These are phyloP conservation scores for Fusarium austroafricanum DNA, from an alignment of 2,329 filamentous ascomycete genomes.

Conservation along the genomic window DNA sequence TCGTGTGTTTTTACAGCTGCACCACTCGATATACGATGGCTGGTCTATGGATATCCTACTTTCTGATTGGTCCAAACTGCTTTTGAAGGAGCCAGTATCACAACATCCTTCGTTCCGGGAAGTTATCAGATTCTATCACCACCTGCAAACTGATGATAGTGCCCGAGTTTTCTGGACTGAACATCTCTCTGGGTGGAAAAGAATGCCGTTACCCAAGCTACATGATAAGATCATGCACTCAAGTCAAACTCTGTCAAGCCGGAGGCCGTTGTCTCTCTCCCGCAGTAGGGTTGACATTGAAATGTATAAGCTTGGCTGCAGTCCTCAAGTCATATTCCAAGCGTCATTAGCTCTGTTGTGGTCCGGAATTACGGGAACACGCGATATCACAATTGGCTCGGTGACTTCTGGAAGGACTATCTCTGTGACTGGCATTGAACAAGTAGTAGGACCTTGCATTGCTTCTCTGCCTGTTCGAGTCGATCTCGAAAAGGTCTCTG, in stretches of 20 bases:
- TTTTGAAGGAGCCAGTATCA: constrained; percentile 49
- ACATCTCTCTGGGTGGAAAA: constrained; percentile 68
- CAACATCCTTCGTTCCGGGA: constrained; percentile 69
- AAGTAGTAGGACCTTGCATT: constrained; percentile 83
- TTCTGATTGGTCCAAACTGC: constrained; percentile 69
- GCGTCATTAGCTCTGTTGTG: constrained; percentile 75
- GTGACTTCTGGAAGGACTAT: constrained; percentile 85
- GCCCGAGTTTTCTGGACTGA: constrained; percentile 77
- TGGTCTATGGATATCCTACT: constrained; percentile 86
- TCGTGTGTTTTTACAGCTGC: constrained; percentile 67
- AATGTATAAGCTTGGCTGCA: constrained; percentile 60
- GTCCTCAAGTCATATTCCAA: constrained; percentile 80
- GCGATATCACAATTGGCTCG: constrained; percentile 79
- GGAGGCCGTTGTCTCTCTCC: constrained; percentile 31
- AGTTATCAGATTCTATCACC: constrained; percentile 64
- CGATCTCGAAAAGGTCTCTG: constrained; percentile 63
- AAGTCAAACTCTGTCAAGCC: constrained; percentile 26
- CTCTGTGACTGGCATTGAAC: constrained; percentile 76
- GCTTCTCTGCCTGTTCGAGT: constrained; percentile 79
- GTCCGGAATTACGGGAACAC: constrained; percentile 69
- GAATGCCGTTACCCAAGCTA: constrained; percentile 66
- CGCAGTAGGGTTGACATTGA: constrained; percentile 45
- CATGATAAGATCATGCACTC: constrained; percentile 44
- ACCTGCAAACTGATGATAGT: constrained; percentile 49
- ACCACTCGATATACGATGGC: constrained; percentile 92